Evolutionary conservation across 116 monocot genomes (phyloP).

Genomic region (Zostera marina): DNA sequence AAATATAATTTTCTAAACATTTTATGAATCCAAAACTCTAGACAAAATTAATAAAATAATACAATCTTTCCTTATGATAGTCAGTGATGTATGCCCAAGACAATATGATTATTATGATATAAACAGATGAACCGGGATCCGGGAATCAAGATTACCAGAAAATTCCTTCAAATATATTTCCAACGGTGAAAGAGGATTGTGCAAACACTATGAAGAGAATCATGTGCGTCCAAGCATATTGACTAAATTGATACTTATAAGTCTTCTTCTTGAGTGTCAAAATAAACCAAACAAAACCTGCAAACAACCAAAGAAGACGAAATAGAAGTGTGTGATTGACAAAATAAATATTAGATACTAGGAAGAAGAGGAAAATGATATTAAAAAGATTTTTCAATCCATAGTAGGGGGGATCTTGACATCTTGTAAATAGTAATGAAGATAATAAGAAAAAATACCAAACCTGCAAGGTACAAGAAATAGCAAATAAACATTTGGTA

Average conservation of each 20-base stretch:
- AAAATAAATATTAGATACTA: not conserved
- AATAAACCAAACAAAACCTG: slow-evolving; percentile 95
- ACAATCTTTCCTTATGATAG: not conserved
- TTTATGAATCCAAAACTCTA: too few species aligned
- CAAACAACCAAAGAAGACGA: not conserved
- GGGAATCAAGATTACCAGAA: slow-evolving; percentile 47
- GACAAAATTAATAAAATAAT: too few species aligned
- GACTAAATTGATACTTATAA: slow-evolving; percentile 97
- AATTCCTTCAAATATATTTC: slow-evolving; percentile 96
- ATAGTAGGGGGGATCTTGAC: not conserved
- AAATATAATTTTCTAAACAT: too few species aligned
- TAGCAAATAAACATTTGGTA: slow-evolving; percentile 99
- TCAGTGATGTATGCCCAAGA: not conserved
- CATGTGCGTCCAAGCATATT: slow-evolving; percentile 99
- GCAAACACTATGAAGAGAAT: slow-evolving; percentile 91
- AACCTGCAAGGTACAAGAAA: slow-evolving; percentile 89
- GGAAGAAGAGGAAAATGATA: not conserved
- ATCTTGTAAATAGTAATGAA: slow-evolving; percentile 1
- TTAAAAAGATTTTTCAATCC: not conserved
- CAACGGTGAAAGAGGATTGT: slow-evolving; percentile 89
- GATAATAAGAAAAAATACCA: not conserved
- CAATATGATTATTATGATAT: not conserved
- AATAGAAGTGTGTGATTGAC: not conserved
- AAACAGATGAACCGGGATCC: too few species aligned
- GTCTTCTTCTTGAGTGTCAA: slow-evolving; percentile 87